These are phyloP conservation scores for Saururus chinensis DNA, from an alignment of 164 flowering plant genomes.

Conservation along the genomic window DNA sequence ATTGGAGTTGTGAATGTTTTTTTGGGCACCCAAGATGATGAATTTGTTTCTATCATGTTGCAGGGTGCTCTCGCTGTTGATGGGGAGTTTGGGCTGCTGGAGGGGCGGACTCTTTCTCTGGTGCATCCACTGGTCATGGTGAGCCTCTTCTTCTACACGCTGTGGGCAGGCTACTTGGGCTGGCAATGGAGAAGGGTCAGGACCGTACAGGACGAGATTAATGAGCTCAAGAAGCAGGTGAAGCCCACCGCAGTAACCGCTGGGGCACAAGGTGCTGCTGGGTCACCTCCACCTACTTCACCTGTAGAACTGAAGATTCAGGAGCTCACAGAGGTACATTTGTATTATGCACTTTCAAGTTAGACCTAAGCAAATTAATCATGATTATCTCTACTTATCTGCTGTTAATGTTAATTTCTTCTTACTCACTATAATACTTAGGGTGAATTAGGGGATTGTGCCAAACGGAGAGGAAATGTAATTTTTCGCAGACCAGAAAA, in stretches of 20 bases:
- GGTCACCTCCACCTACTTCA: slow-evolving; percentile 22
- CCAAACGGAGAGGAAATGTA: no score
- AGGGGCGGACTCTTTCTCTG: slow-evolving; percentile 69
- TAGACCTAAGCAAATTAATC: no score
- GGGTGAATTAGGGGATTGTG: no score
- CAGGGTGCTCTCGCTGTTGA: slow-evolving; percentile 78
- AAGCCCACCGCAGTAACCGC: slow-evolving; percentile 55
- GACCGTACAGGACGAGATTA: slow-evolving; percentile 73
- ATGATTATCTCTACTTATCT: no score
- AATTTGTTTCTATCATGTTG: background rate
- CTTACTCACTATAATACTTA: no score
- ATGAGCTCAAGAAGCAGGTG: slow-evolving; percentile 77
- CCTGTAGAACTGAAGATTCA: slow-evolving; percentile 65
- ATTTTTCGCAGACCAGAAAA: no score
- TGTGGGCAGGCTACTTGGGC: slow-evolving; percentile 84
- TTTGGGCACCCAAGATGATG: background rate
- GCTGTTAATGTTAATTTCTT: no score
- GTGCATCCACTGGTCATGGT: slow-evolving; percentile 76
- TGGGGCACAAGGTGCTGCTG: slow-evolving; percentile 33
- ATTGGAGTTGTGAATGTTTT: background rate
- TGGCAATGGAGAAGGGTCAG: slow-evolving; percentile 98
- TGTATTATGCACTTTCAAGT: background rate
- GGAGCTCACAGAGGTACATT: slow-evolving; percentile 66
- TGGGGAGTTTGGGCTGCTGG: slow-evolving; percentile 79
- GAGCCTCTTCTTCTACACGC: slow-evolving; percentile 60